These are phyloP conservation scores for Microascus cirrosus DNA, from an alignment of 2,329 filamentous ascomycete species.

Conservation along the genomic window DNA sequence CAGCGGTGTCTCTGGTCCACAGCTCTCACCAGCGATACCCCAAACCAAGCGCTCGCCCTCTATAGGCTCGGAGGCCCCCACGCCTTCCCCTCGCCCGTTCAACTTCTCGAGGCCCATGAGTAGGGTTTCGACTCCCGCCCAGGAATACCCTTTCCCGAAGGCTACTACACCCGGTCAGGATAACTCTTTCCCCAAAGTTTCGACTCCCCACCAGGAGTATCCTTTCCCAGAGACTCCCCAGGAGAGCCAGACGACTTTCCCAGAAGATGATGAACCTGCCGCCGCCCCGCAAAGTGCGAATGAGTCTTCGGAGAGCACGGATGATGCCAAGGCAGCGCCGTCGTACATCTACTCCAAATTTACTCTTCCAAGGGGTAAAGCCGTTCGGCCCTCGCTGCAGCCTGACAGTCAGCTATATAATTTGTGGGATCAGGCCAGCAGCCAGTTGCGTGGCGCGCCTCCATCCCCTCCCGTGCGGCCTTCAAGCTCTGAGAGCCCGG, in stretches of 20 bases:
- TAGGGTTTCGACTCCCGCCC: slow-evolving; percentile 49
- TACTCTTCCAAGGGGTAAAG: slow-evolving; percentile 69
- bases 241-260: slow-evolving; percentile 55
- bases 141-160: slow-evolving; percentile 50
- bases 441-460: slow-evolving; percentile 27
- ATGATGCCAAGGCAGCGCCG: slow-evolving; percentile 40
- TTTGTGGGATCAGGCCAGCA: neutral
- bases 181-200: slow-evolving; percentile 32
- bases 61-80: slow-evolving; percentile 69
- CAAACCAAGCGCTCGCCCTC: slow-evolving; percentile 71
- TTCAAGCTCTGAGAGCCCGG: slow-evolving; percentile 39
- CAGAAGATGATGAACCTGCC: slow-evolving; percentile 51
- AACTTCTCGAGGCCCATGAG: slow-evolving; percentile 93
- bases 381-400: slow-evolving; percentile 15
- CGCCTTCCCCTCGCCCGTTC: slow-evolving; percentile 59
- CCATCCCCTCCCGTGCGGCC: slow-evolving; percentile 52
- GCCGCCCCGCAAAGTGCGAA: slow-evolving; percentile 64
- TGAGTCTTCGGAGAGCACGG: slow-evolving; percentile 51
- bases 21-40: slow-evolving; percentile 46
- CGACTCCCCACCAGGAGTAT: slow-evolving; percentile 45
- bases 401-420: neutral
- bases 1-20: slow-evolving; percentile 35
- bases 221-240: slow-evolving; percentile 53
- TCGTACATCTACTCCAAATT: slow-evolving; percentile 87
- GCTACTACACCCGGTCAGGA: slow-evolving; percentile 14